These are phyloP conservation scores for Brettanomyces sp. DNA, from an alignment of 805 yeast genomes.

Conservation along the genomic window DNA sequence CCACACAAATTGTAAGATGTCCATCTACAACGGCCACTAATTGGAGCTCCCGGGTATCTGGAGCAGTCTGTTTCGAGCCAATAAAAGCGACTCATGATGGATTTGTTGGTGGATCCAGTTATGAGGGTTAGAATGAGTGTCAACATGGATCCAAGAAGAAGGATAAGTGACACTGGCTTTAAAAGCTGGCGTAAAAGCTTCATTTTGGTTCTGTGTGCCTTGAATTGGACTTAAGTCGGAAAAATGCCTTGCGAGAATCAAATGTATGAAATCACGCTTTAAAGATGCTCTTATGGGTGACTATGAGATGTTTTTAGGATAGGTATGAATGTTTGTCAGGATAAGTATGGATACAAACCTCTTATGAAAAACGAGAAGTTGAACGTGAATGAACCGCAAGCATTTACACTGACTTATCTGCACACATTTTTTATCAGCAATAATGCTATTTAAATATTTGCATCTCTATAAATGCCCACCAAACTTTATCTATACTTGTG, in stretches of 20 bases:
- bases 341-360: no score
- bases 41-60: constrained; percentile 35
- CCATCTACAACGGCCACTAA: constrained; percentile 54
- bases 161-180: constrained; percentile 4
- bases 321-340: no score
- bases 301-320: no score
- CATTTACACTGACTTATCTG: no score
- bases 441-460: background rate
- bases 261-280: no score
- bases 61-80: constrained; percentile 75
- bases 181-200: background rate
- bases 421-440: no score
- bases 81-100: constrained; percentile 52
- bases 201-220: background rate
- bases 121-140: constrained; percentile 55
- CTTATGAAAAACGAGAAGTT: no score
- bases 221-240: no score
- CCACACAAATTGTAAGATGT: constrained; percentile 61
- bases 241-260: no score
- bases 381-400: no score
- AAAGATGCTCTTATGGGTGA: background rate
- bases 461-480: background rate
- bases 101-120: constrained; percentile 47
- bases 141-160: constrained; percentile 32
- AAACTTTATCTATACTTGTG: background rate